Base-by-base conservation (phyloP, 352 stramenopile genomes). In the Phytopythium litorale region DNA sequence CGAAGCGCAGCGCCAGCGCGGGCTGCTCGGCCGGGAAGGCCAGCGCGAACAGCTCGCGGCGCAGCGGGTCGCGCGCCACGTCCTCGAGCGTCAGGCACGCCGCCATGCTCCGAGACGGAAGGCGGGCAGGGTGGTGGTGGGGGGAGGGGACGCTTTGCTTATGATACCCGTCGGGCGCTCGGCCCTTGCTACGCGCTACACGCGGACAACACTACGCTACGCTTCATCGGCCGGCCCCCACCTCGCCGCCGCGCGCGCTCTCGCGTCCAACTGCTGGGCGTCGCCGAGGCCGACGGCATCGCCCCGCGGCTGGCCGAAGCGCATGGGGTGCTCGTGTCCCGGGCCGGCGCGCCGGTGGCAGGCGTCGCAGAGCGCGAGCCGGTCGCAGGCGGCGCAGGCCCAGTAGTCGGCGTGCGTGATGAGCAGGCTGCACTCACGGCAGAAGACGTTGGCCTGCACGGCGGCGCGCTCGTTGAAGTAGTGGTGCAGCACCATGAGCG, bases 401-500 rank as follows among this genome's bases (percentile, higher is more conserved):
- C 84, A 95, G 62, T 81, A 84, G 38, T 87, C 66, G 15, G 72
- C 79, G 64, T 88, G 81, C 52, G 81, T 89, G 68, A 95, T 88
- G 8, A 95, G 66, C 32, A 95, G 72, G 46, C 61, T 85, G 73
- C 86, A 95, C 51, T 90, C 78, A 25, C 63, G 70, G 64, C 86
- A 95, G 63, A 93, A 93, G 19, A 89, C 64, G 55, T 92, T 93
- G 42, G 81, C 64, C 57, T 92, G 86, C 19, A 63, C 69, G 37
- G 91, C 68, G 56, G 42, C 43, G 19, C 74, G 72, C 61, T 92
- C 75, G 64, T 94, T 92, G 58, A 93, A 89, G 69, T 92, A 91
- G 56, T 96, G 88, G 64, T 94, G 84, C 53, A 96, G 63, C 51
- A 96, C 81, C 87, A 96, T 96, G 83, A 95, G 92, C 6, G 87